These are phyloP conservation scores for Cenchrus purpureus DNA, from an alignment of 176 grass and related monocot genomes.

Conservation along the genomic window DNA sequence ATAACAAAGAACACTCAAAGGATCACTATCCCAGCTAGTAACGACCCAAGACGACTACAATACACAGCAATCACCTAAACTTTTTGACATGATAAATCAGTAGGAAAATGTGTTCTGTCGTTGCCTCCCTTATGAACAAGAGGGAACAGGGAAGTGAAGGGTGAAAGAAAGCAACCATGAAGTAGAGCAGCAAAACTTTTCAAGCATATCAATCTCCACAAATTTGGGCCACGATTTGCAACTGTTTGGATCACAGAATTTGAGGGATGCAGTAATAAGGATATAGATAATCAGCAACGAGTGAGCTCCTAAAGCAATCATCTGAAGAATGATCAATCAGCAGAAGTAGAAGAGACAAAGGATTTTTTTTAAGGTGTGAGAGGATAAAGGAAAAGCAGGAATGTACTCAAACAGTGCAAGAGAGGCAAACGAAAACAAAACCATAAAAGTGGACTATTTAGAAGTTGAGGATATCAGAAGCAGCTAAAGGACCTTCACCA, in stretches of 20 bases:
- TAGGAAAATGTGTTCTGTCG: slow-evolving; percentile 9
- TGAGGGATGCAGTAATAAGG: background rate
- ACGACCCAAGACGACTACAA: background rate
- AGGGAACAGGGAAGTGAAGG: background rate
- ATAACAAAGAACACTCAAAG: background rate
- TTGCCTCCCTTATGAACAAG: background rate
- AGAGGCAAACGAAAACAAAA: slow-evolving; percentile 8
- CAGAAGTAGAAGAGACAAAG: background rate
- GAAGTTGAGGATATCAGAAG: background rate
- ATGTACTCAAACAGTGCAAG: background rate
- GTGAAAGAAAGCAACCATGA: background rate
- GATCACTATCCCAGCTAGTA: background rate
- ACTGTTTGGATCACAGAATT: background rate
- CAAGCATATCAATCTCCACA: background rate
- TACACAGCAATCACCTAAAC: background rate
- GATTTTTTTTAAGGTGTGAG: background rate
- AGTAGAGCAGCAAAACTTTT: background rate
- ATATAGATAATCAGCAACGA: background rate
- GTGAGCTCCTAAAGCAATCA: slow-evolving; percentile 8
- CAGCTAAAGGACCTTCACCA: background rate
- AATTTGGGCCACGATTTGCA: background rate
- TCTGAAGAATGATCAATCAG: slow-evolving; percentile 8
- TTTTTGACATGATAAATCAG: background rate
- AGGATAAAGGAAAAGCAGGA: background rate
- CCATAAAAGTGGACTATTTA: background rate